These are phyloP conservation scores for Tolypocladium ophioglossoides DNA, from an alignment of 2,329 filamentous ascomycete genomes.

Conservation along the genomic window DNA sequence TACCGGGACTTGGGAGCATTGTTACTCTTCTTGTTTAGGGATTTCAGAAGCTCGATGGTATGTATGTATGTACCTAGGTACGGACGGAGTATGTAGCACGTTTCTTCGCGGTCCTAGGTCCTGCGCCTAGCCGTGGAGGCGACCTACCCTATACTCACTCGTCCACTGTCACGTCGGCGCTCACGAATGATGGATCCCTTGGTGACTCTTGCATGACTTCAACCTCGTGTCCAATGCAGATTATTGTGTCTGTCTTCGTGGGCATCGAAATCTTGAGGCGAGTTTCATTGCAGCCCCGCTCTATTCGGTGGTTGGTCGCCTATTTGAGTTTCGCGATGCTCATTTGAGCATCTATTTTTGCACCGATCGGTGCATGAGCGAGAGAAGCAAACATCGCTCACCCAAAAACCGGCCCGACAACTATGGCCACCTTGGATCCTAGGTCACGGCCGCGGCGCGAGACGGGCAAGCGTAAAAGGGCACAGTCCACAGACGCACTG, in stretches of 20 bases:
- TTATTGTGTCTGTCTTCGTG: not conserved
- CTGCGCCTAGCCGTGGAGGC: not conserved
- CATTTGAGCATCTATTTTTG: not conserved
- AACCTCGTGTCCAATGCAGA: too few relatives aligned
- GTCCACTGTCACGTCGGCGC: too few relatives aligned
- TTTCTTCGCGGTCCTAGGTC: not conserved
- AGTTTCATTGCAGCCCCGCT: not conserved
- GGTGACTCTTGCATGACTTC: too few relatives aligned
- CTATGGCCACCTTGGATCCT: not conserved
- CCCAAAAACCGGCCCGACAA: not conserved
- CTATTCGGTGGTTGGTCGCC: not conserved
- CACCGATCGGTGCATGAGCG: too few relatives aligned
- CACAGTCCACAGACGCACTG: not conserved
- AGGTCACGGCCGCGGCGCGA: not conserved
- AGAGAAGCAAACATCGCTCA: not conserved
- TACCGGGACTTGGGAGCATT: not conserved
- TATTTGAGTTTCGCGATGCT: not conserved
- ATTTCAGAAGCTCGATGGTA: not conserved
- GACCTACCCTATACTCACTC: not conserved
- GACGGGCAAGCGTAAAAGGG: slow-evolving; percentile 1
- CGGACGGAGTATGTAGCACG: too few relatives aligned
- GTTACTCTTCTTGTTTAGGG: not conserved
- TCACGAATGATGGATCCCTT: too few relatives aligned
- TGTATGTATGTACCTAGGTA: too few relatives aligned
- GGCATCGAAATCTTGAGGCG: not conserved